Evolutionary conservation across 176 grass and related monocot species (phyloP), one percentile per base, ranked within the genome.

Genomic region (Hyparrhenia diplandra): DNA sequence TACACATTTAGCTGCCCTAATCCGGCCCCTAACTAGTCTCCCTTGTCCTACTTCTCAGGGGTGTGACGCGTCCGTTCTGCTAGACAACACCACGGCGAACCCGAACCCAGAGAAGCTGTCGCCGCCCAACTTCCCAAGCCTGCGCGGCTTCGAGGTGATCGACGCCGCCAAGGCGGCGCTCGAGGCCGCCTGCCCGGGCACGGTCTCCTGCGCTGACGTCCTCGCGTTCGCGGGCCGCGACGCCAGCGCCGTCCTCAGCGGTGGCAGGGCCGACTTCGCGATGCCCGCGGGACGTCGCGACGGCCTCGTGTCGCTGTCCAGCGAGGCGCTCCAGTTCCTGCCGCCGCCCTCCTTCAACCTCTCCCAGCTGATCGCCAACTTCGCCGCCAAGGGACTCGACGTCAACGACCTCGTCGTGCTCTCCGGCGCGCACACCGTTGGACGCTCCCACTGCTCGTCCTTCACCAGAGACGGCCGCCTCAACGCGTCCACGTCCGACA

Each of bases 351-450:
- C 1, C 76, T 80, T 61, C 12, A 72, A 46, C 42, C 72, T 76
- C 1, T 18, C 7, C 27, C 12, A 49, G 61, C 81, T 84, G n/a
- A 28, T 14, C 20, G 23, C 46, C 72, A 16, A 8, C 63, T 89
- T 89, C 37, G 70, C 62, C 35, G 32, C 49, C 39, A 83, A 86
- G 84, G 74, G 76, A 1, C 32, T 86, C 24, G 47, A 4, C 76
- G 21, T 8, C 43, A 17, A 65, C 57, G 84, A 86, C 84, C 51
- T 86, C 67, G 84, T 86, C 43, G 51, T 88, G 9, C 83, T 97
- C 43, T 97, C 86, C 0, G 84, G 94, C 24, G 88, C 94, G 0
- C 94, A 97, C 73, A 91, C 88, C 23, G 13, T 93, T 6, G 94
- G 94, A 2, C 27, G 77, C 8, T 88, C 86, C 1, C 88, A 69